Evolutionary conservation across 805 yeast genomes (phyloP), one percentile per base, ranked within the genome.

Genomic region (Yamadazyma paraphyllophila): DNA sequence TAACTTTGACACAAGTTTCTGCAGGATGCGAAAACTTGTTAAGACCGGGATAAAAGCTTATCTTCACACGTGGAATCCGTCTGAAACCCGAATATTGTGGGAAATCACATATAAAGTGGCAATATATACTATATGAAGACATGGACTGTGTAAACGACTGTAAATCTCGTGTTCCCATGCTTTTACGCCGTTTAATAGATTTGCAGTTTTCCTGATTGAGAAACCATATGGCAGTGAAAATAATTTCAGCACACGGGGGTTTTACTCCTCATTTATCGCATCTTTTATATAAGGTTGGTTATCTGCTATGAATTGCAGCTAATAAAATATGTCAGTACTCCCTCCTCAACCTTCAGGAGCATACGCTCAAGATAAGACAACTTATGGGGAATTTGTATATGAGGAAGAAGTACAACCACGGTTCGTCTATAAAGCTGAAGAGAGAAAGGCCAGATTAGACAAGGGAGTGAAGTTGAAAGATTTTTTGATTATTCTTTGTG

Each of bases 401-500:
- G 32, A 37, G 11, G 32, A 26, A 25, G 32, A 37, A 14, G 40
- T 37, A 13, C 40, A 38, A 9, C 30, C 31, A 11, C 40, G 30
- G 2, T 45, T 26, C 29, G 48, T 49, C n/a, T 70, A 71, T 51
- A 68, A 70, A 45, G 58, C 54, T 10, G 71, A 61, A 11, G 58
- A 49, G 25, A 62, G 76, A 54, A 48, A 46, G 30, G 46, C 51
- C 12, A 58, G 76, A 36, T 60, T 63, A 34, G 52, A 39, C 13
- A 55, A 54, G 5, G 65, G 64, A 0, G 60, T 61, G 15, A 54
- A 51, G 30, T 24, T 50, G 31, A 62, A 56, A 20, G 73, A 71
- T 45, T 48, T 66, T 25, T 53, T 71, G 41, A 63, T 82, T 44
- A 79, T 85, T 49, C 57, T 81, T 37, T 80, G 87, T 63, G 72